Evolutionary conservation across 495 filamentous ascomycete species (phyloP).

Genomic region (Pseudoneurospora amorphoporcata): DNA sequence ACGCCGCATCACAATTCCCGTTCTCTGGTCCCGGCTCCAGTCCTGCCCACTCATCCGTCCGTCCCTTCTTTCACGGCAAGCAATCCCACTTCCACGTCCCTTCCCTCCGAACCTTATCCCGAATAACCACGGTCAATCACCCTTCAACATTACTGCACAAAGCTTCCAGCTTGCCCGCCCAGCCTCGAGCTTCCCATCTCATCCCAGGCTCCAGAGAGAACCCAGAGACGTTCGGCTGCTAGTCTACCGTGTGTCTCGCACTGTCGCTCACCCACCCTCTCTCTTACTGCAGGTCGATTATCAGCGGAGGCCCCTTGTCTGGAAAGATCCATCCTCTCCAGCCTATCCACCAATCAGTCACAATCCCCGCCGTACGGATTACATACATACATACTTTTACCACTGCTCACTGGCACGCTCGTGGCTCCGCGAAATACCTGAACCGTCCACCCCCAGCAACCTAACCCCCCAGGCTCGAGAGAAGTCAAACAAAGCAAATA

Average conservation of each 20-base stretch:
- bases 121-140: neutral
- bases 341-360: neutral
- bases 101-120: neutral
- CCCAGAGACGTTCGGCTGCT: neutral
- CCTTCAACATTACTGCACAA: neutral
- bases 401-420: slow-evolving; percentile 1
- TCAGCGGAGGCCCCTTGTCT: neutral
- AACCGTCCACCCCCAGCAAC: slow-evolving; percentile 5
- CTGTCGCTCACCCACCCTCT: neutral
- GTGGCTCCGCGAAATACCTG: slow-evolving; percentile 19
- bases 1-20: neutral
- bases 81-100: neutral
- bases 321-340: neutral
- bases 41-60: neutral
- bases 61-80: neutral
- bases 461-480: slow-evolving; percentile 7
- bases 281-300: neutral
- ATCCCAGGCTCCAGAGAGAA: neutral
- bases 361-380: neutral
- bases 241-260: neutral
- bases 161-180: neutral
- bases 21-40: neutral
- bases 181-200: neutral
- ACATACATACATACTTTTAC: neutral
- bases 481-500: slow-evolving; percentile 26